Conservation (phyloP, 306 rosid species). For the Quercus suber region DNA sequence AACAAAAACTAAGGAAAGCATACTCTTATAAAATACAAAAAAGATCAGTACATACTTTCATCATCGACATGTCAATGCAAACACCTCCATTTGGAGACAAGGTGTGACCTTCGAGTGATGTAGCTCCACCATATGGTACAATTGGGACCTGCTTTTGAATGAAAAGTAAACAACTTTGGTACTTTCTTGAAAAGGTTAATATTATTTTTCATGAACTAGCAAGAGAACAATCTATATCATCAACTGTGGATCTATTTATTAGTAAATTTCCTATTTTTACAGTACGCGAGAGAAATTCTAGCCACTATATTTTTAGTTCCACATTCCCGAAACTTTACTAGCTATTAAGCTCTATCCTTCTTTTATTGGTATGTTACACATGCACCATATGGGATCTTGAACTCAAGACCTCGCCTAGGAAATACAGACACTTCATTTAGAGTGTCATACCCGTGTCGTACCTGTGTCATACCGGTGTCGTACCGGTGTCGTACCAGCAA, state of each 20-base stretch:
- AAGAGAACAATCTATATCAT: background rate
- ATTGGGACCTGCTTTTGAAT: constrained; percentile 66
- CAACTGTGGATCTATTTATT: background rate
- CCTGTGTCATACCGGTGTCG: background rate
- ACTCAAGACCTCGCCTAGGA: too few relatives aligned
- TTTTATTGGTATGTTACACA: too few relatives aligned
- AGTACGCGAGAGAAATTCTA: background rate
- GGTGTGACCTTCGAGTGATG: constrained; percentile 97
- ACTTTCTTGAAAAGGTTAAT: constrained; percentile 20
- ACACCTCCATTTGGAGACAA: constrained; percentile 87
- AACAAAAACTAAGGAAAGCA: background rate
- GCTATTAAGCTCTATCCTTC: background rate
- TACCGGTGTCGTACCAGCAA: too few relatives aligned
- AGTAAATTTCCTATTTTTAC: background rate
- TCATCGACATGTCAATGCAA: constrained; percentile 79
- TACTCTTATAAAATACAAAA: constrained; percentile 11
- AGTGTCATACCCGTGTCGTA: too few relatives aligned
- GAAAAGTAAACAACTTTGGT: constrained; percentile 19
- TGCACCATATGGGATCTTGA: too few relatives aligned
- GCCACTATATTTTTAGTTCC: background rate
- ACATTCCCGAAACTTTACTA: background rate
- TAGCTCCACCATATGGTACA: constrained; percentile 98
- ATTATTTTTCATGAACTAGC: constrained; percentile 17
- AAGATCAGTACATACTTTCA: constrained; percentile 57
- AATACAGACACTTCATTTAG: too few relatives aligned